These are phyloP conservation scores for Mycosphaerella sp. DNA, from an alignment of 2,329 filamentous ascomycete genomes.

Conservation along the genomic window DNA sequence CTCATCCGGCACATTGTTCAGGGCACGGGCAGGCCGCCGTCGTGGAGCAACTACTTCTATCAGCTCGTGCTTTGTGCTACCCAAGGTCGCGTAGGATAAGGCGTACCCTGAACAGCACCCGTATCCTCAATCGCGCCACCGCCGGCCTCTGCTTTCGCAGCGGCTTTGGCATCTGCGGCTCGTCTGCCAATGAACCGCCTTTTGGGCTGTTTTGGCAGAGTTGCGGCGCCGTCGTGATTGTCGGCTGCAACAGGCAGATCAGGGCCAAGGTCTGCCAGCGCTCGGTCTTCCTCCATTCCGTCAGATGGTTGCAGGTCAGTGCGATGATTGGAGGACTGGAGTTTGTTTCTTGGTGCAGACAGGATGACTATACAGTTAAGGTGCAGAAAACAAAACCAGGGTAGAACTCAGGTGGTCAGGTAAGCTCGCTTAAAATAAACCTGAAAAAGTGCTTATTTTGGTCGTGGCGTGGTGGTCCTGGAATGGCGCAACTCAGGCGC, in stretches of 20 bases:
- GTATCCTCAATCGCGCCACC: constrained; percentile 48
- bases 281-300: constrained; percentile 71
- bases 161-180: constrained; percentile 58
- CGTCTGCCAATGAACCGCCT: constrained; percentile 85
- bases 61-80: not conserved
- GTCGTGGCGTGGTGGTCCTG: not conserved
- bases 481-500: not conserved
- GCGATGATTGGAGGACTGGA: no score
- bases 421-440: no score
- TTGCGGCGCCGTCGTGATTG: constrained; percentile 45
- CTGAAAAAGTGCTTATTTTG: not conserved
- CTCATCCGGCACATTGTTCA: constrained; percentile 84
- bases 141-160: constrained; percentile 37
- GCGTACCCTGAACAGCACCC: constrained; percentile 61
- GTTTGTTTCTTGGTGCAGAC: no score
- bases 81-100: not conserved
- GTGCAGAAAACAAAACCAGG: not conserved
- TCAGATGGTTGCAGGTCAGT: no score
- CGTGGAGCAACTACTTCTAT: constrained; percentile 57
- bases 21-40: constrained; percentile 65
- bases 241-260: constrained; percentile 41
- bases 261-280: constrained; percentile 62
- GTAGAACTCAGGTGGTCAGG: no score
- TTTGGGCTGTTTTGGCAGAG: constrained; percentile 64
- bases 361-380: not conserved